Conservation (phyloP, 2,329 filamentous ascomycete genomes). For the Aspergillus ochraceoroseus region DNA sequence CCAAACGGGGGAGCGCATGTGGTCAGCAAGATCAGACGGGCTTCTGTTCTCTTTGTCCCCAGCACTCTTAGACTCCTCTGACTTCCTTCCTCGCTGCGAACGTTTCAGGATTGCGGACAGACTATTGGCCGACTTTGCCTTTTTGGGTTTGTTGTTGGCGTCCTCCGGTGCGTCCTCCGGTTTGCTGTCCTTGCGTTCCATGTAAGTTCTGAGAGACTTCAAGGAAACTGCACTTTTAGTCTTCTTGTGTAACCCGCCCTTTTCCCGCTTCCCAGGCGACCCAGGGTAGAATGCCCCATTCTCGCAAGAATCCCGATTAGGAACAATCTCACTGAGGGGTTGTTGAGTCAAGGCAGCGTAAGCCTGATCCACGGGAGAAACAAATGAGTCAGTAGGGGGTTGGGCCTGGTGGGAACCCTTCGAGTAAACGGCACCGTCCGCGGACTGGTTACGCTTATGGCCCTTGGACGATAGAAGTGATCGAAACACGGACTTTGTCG, state of each 20-base stretch:
- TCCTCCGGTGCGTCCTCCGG: conserved; percentile 30
- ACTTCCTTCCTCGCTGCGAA: conserved; percentile 63
- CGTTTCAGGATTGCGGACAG: conserved; percentile 71
- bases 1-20: conserved; percentile 67
- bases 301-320: conserved; percentile 34
- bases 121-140: conserved; percentile 78
- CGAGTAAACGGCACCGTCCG: conserved; percentile 27
- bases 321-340: conserved; percentile 38
- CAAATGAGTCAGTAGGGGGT: conserved; percentile 35
- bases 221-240: conserved; percentile 53
- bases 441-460: conserved; percentile 47
- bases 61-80: conserved; percentile 49
- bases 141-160: conserved; percentile 52
- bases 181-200: conserved; percentile 44
- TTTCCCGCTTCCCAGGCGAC: conserved; percentile 36
- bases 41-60: conserved; percentile 80
- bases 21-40: conserved; percentile 49
- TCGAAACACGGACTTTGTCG: conserved; percentile 46
- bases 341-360: conserved; percentile 37
- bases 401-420: conserved; percentile 39
- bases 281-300: conserved; percentile 23
- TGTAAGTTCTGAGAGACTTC: conserved; percentile 46
- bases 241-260: conserved; percentile 47
- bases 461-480: conserved; percentile 51
- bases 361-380: conserved; percentile 49